Conservation (phyloP, 73 alveolate species). For the Paramecium octaurelia region DNA sequence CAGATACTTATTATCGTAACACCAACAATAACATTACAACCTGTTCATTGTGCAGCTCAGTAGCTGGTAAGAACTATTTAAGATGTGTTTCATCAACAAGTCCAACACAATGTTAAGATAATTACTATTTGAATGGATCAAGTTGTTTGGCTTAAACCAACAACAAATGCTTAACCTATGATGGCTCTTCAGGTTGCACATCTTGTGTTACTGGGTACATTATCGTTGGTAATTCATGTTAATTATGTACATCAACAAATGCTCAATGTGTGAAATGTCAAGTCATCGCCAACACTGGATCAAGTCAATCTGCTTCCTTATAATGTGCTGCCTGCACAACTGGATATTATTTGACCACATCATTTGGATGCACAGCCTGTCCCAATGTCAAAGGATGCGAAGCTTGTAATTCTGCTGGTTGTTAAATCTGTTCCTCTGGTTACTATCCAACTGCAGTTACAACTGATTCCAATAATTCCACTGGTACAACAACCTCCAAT, state of each 20-base stretch:
- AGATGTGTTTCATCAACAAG: conserved; percentile 2
- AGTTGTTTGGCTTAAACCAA: not conserved
- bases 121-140: not conserved
- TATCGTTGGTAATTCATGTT: not conserved
- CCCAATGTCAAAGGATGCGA: not conserved
- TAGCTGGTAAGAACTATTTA: not conserved
- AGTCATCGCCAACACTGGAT: not conserved
- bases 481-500: not conserved
- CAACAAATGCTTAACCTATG: not conserved
- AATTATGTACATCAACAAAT: not conserved
- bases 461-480: not conserved
- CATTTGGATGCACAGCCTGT: not conserved
- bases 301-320: not conserved
- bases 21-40: not conserved
- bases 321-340: not conserved
- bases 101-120: not conserved
- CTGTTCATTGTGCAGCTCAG: not conserved
- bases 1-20: not conserved
- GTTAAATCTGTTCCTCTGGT: not conserved
- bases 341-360: not conserved
- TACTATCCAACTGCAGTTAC: not conserved
- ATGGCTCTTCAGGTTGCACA: not conserved
- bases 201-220: not conserved
- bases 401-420: not conserved
- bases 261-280: not conserved